phyloP scores from a whole-genome alignment of 2,329 filamentous ascomycete genomes.

The Cladophialophora chaetospira region DNA sequence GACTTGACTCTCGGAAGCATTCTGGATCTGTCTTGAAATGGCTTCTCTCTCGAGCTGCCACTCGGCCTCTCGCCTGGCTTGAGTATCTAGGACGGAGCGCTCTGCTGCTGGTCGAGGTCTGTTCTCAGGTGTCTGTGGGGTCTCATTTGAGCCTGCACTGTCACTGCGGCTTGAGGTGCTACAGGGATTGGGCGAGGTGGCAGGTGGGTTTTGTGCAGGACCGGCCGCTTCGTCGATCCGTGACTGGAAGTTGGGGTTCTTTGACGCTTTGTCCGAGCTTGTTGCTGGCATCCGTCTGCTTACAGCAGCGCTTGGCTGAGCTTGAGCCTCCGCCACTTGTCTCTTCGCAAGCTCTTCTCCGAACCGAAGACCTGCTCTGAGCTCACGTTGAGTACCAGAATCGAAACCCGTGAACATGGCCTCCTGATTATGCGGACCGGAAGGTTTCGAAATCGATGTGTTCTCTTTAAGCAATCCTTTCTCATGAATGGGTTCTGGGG shows the following conservation, averaged over 20 bases:
- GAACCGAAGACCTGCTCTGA: constrained; percentile 45
- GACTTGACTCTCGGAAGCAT: constrained; percentile 46
- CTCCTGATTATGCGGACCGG: constrained; percentile 3
- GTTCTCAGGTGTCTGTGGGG: constrained; percentile 15
- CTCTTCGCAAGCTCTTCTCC: constrained; percentile 47
- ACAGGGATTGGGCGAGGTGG: neutral
- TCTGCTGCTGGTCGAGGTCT: neutral
- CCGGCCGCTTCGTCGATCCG: neutral
- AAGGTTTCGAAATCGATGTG: constrained; percentile 7
- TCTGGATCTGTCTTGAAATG: constrained; percentile 47
- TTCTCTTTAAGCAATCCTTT: constrained; percentile 15
- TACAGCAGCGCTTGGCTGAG: constrained; percentile 9
- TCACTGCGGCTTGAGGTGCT: neutral
- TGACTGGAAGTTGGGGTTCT: neutral
- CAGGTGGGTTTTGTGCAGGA: neutral
- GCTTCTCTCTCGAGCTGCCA: constrained; percentile 51
- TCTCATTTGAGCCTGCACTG: neutral
- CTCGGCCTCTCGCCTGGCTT: constrained; percentile 39
- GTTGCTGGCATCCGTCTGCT: neutral
- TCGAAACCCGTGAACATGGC: constrained; percentile 38
- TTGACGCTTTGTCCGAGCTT: neutral
- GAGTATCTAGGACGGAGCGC: constrained; percentile 16
- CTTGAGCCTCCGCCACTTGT: constrained; percentile 26
- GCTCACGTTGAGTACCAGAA: constrained; percentile 41
- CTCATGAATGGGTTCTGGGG: constrained; percentile 18